Conservation (phyloP, 352 stramenopile genomes). For the Phytophthora chlamydospora region DNA sequence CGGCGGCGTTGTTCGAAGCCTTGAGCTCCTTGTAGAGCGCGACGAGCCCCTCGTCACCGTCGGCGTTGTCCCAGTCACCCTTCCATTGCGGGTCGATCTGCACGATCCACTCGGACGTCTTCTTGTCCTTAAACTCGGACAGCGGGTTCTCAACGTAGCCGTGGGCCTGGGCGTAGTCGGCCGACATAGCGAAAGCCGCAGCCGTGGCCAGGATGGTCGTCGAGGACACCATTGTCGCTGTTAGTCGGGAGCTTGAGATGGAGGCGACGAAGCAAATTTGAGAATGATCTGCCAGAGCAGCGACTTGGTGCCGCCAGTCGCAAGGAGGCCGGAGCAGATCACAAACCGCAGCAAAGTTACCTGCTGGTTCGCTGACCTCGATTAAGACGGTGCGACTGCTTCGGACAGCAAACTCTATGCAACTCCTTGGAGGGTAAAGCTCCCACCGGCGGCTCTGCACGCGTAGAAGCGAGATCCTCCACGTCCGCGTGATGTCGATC, state of each 20-base stretch:
- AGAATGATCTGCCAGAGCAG: slow-evolving; percentile 6
- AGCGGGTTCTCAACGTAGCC: slow-evolving; percentile 34
- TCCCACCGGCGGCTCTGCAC: slow-evolving; percentile 1
- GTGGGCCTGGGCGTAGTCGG: slow-evolving; percentile 23
- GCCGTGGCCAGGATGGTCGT: slow-evolving; percentile 6
- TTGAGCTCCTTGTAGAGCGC: slow-evolving; percentile 37
- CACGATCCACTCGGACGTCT: slow-evolving; percentile 37
- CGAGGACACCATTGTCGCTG: slow-evolving; percentile 13
- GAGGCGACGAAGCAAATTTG: slow-evolving; percentile 8
- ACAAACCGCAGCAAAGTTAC: too few species aligned
- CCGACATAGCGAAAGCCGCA: slow-evolving; percentile 5
- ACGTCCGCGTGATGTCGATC: background rate
- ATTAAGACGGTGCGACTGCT: background rate
- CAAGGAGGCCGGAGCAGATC: slow-evolving; percentile 19
- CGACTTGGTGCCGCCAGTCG: background rate
- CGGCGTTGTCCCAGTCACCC: slow-evolving; percentile 31
- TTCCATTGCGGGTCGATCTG: slow-evolving; percentile 43
- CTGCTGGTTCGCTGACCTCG: background rate
- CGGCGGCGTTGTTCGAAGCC: slow-evolving; percentile 24
- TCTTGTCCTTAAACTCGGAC: slow-evolving; percentile 35
- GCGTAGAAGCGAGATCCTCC: slow-evolving; percentile 14
- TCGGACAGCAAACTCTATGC: background rate
- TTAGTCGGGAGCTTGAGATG: background rate
- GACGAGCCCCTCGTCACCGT: slow-evolving; percentile 25
- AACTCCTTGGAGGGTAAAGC: too few species aligned